Evolutionary conservation across 805 yeast species (phyloP), one percentile per base, ranked within the genome.

Genomic region (Wickerhamomyces silvicola): DNA sequence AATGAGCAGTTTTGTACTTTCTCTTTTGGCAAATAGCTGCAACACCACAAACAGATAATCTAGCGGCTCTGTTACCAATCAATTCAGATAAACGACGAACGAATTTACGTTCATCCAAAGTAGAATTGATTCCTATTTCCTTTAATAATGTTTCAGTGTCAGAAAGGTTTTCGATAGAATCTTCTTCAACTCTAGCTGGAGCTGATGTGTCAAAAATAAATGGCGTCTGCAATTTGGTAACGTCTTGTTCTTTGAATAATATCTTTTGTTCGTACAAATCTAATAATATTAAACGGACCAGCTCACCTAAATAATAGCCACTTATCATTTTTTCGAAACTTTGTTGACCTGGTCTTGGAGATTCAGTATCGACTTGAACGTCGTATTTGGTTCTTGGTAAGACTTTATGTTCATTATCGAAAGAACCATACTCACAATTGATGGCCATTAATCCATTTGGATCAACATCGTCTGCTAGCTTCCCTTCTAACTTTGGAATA

Each of bases 341-440:
- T 64, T 90, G 98, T 67, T 90, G 95, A 43, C 90, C 87, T 31
- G 97, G 97, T 65, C 96, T 81, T 50, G 97, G 97, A 24, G 94
- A 81, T 53, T 82, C 81, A 18, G 62, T 66, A 60, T 90, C 97
- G 44, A 90, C 80, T 44, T 66, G 69, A 34, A 78, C 55, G 60
- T 90, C 98, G 59, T 77, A 90, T 58, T 79, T 80, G 45, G 94
- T 88, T 65, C 96, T 77, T 55, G 97, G 97, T 48, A 90, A 71
- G 22, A 79, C 73, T 8, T 46, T 37, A 52, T 81, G 94, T 62
- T 86, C 96, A 56, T 86, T 88, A 60, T 90, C 97, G 57, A 90
- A 90, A 6, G 97, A 90, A 53, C 98, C 97, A 66, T 90, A 90
- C 67, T 90, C 98, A 70, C 97, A 87, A 71, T 90, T 90, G 59